A percentile compares a stretch with the other conserved stretches of the same genome.
phyloP scores from a whole-genome alignment of 2,329 filamentous ascomycete species.

The Talaromyces sp. region DNA sequence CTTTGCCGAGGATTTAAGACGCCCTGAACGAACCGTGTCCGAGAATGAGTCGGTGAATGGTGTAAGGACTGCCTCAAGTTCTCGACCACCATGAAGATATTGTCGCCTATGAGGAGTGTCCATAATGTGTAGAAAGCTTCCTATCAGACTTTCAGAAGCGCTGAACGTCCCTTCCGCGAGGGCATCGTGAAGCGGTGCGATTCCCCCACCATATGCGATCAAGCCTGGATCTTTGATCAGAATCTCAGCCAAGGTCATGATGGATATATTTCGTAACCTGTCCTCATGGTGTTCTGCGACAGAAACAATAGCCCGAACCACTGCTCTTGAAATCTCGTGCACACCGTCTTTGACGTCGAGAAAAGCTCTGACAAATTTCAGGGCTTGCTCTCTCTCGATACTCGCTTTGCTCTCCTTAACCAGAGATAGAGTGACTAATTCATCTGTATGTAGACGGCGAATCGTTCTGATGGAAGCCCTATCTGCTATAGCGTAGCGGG shows the following conservation, averaged over 20 bases:
- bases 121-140: constrained; percentile 83
- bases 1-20: constrained; percentile 80
- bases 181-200: constrained; percentile 85
- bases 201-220: constrained; percentile 76
- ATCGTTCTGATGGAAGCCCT: constrained; percentile 85
- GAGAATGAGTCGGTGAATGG: constrained; percentile 80
- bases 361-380: constrained; percentile 94
- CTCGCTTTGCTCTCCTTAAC: constrained; percentile 97
- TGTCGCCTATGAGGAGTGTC: constrained; percentile 77
- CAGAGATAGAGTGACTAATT: constrained; percentile 83
- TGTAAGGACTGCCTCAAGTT: constrained; percentile 84
- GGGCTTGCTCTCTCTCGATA: constrained; percentile 90
- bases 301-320: constrained; percentile 85
- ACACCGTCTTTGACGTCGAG: constrained; percentile 92
- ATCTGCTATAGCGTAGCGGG: constrained; percentile 91
- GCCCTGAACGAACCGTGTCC: constrained; percentile 56
- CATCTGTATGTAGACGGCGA: constrained; percentile 82
- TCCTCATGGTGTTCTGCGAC: constrained; percentile 85
- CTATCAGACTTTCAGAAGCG: constrained; percentile 82
- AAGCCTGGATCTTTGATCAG: constrained; percentile 80
- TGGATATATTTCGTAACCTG: constrained; percentile 80
- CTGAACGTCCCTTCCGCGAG: constrained; percentile 88
- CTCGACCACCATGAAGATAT: constrained; percentile 82
- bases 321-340: constrained; percentile 77
- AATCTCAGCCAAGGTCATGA: constrained; percentile 90